Evolutionary conservation across 139 green algal genomes (phyloP).

Genomic region (Pleodorina starrii): DNA sequence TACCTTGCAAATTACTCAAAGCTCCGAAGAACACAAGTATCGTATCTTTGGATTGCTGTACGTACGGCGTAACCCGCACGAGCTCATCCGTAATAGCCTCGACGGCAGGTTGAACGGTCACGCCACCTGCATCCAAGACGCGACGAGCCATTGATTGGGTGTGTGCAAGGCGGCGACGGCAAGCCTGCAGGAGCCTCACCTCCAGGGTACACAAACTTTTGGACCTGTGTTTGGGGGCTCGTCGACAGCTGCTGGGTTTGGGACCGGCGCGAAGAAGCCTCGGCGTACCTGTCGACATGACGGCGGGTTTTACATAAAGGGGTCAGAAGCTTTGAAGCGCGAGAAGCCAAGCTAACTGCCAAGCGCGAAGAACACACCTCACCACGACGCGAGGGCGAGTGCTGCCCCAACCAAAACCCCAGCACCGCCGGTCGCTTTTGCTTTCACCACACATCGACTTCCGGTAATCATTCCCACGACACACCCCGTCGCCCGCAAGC

Average conservation of each 20-base stretch:
- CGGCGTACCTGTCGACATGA: neutral
- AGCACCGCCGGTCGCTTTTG: no score
- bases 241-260: neutral
- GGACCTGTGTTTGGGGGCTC: neutral
- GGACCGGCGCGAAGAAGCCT: neutral
- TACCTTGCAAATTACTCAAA: conserved; percentile 66
- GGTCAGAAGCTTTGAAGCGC: no score
- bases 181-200: neutral
- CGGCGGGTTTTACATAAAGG: no score
- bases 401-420: no score
- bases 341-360: no score
- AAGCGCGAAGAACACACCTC: no score
- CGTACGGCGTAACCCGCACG: conserved; percentile 26
- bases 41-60: neutral
- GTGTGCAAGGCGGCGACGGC: no score
- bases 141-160: neutral
- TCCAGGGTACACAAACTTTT: conserved; percentile 34
- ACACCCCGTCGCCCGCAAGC: no score
- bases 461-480: no score
- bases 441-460: no score
- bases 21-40: conserved; percentile 64
- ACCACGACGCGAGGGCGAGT: no score
- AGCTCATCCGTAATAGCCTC: conserved; percentile 20
- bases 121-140: conserved; percentile 5
- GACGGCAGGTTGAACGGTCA: conserved; percentile 33